These are phyloP conservation scores for Brasenia schreberi DNA, from an alignment of 164 flowering plant genomes.

Conservation along the genomic window DNA sequence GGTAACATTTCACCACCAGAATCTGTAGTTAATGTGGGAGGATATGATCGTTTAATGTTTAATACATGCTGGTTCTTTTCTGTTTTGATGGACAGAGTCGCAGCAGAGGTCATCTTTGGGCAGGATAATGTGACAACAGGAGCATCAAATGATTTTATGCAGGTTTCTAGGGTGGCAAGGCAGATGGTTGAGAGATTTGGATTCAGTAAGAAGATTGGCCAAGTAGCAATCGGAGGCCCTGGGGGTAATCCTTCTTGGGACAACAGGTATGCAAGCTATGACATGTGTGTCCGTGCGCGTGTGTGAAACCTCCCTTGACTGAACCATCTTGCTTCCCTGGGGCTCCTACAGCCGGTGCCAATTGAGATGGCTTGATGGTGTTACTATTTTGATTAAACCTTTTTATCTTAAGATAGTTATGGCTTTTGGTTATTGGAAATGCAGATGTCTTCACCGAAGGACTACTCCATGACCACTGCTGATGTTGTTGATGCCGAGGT, in stretches of 20 bases:
- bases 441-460: conserved; percentile 95
- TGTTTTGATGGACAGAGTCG: conserved; percentile 7
- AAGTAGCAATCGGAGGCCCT: conserved; percentile 84
- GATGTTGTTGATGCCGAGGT: conserved; percentile 96
- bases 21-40: background rate
- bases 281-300: background rate
- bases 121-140: conserved; percentile 87
- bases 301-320: no score
- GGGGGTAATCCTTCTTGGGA: conserved; percentile 95
- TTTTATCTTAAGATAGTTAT: background rate
- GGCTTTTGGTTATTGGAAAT: background rate
- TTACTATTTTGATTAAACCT: background rate
- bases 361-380: background rate
- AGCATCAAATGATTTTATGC: conserved; percentile 97
- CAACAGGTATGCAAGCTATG: conserved; percentile 44
- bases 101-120: conserved; percentile 93
- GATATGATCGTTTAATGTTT: no score
- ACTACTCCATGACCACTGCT: conserved; percentile 98
- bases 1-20: conserved; percentile 22
- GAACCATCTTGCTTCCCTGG: no score
- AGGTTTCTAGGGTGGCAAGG: conserved; percentile 88
- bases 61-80: no score
- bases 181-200: conserved; percentile 99
- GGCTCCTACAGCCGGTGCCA: no score
- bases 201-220: conserved; percentile 98